Evolutionary conservation across 2,329 filamentous ascomycete species (phyloP), one percentile per base, ranked within the genome.

Genomic region (Aspergillus floridensis): DNA sequence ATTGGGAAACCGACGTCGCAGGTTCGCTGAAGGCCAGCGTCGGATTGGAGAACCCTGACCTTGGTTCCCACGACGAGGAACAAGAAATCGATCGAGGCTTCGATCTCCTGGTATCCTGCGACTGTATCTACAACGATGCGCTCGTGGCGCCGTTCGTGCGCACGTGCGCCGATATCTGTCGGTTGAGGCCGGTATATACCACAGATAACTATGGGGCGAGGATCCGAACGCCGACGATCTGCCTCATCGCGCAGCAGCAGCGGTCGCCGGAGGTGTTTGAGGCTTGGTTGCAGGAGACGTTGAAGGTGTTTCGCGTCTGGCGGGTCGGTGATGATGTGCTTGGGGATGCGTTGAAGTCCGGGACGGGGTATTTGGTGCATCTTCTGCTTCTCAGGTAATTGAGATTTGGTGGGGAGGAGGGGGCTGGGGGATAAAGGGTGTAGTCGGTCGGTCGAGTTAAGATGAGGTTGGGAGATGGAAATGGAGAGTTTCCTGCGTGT

Each of bases 71-170:
- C 26, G 29, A 55, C 10, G 50, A 53, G 14, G 49, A 59, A 16
- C 38, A 70, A 55, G 59, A 69, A 63, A 57, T 71, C 46, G 59
- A 72, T 50, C 63, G 58, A 3, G 82, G 83, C 59, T 88, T 95
- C 65, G 89, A 96, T 68, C 76, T 87, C 14, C 80, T 98, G 11
- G 73, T 98, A 38, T 92, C 92, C 4, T 96, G 92, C 71, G 95
- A 99, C 75, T 97, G 93, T 75, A 89, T 99, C 66, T 99, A 96
- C 80, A 99, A 98, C 76, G 91, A 96, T 65, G 85, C 89, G 2
- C 83, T 98, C 3, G 85, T 98, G 24, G 79, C 84, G 48, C 92
- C 93, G 0, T 85, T 98, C 52, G 90, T 95, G n/a, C 84, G 88
- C 67, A 90, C 91, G 0, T 96, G 91, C 72, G 85, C 81, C 5